Percentiles rank a stretch among this genome's conserved stretches.
Conservation (phyloP, 371 early-diverging fungal species). For the Mucor velutinosus region DNA sequence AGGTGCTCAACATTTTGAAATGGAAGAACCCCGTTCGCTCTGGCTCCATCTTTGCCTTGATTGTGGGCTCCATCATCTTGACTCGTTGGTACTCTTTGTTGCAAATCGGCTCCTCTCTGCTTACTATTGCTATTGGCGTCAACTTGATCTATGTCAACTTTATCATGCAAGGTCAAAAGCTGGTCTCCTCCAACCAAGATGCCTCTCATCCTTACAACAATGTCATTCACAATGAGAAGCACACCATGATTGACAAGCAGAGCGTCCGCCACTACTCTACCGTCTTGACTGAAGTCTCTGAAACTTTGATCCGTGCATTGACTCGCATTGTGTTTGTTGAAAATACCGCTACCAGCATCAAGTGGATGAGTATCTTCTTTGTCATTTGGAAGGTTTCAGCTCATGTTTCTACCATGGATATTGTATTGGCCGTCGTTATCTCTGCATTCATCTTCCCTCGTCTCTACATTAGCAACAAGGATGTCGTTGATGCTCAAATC, state of each 20-base stretch:
- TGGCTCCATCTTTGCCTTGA: conserved; percentile 21
- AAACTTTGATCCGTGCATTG: conserved; percentile 36
- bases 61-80: conserved; percentile 33
- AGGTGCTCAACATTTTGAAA: conserved; percentile 28
- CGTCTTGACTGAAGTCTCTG: conserved; percentile 35
- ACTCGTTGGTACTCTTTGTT: conserved; percentile 44
- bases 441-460: conserved; percentile 33
- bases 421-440: conserved; percentile 22
- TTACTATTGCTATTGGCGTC: conserved; percentile 40
- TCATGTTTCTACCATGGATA: conserved; percentile 35
- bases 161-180: conserved; percentile 33
- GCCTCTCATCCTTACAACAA: conserved; percentile 37
- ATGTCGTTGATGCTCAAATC: conserved; percentile 35
- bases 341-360: conserved; percentile 37
- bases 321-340: conserved; percentile 49
- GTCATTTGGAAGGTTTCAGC: conserved; percentile 44
- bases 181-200: conserved; percentile 28
- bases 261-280: conserved; percentile 35
- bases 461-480: conserved; percentile 36
- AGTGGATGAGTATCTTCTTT: conserved; percentile 44
- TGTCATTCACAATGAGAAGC: conserved; percentile 29
- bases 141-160: conserved; percentile 47
- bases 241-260: conserved; percentile 25
- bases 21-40: conserved; percentile 50
- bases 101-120: conserved; percentile 32